Conservation (phyloP, 225 moss, liverwort and hornwort species). For the Anthoceros angustus region DNA sequence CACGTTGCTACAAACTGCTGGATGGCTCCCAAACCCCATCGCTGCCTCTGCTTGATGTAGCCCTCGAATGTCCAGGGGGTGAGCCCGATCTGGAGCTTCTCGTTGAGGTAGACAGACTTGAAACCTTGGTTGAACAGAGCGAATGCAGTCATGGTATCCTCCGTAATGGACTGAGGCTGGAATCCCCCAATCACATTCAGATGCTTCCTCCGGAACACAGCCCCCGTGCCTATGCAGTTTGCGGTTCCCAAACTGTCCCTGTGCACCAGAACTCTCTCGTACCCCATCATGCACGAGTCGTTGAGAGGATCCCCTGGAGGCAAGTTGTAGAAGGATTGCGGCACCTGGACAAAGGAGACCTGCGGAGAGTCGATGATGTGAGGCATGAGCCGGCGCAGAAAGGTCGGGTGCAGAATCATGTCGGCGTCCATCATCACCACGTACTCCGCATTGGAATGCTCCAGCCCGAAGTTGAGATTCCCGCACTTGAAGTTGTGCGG, state of each 20-base stretch:
- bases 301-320: slow-evolving; percentile 32
- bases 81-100: slow-evolving; percentile 37
- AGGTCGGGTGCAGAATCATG: slow-evolving; percentile 35
- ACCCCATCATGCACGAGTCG: slow-evolving; percentile 19
- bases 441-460: slow-evolving; percentile 30
- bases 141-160: slow-evolving; percentile 43
- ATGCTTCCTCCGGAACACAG: slow-evolving; percentile 19
- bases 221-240: slow-evolving; percentile 14
- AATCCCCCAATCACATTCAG: slow-evolving; percentile 34
- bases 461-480: slow-evolving; percentile 35
- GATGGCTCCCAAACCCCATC: slow-evolving; percentile 43
- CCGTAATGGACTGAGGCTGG: slow-evolving; percentile 43
- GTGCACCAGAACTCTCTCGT: slow-evolving; percentile 24
- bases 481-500: slow-evolving; percentile 52
- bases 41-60: slow-evolving; percentile 27
- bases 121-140: slow-evolving; percentile 26
- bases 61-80: slow-evolving; percentile 40
- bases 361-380: slow-evolving; percentile 31
- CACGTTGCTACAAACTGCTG: slow-evolving; percentile 28
- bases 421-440: slow-evolving; percentile 52
- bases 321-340: slow-evolving; percentile 34
- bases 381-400: slow-evolving; percentile 22
- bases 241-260: slow-evolving; percentile 24
- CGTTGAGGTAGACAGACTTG: slow-evolving; percentile 30
- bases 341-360: slow-evolving; percentile 34